Evolutionary conservation across 345 rosid genomes (phyloP), one percentile per base, ranked within the genome.

Genomic region (Tarenaya hassleriana): DNA sequence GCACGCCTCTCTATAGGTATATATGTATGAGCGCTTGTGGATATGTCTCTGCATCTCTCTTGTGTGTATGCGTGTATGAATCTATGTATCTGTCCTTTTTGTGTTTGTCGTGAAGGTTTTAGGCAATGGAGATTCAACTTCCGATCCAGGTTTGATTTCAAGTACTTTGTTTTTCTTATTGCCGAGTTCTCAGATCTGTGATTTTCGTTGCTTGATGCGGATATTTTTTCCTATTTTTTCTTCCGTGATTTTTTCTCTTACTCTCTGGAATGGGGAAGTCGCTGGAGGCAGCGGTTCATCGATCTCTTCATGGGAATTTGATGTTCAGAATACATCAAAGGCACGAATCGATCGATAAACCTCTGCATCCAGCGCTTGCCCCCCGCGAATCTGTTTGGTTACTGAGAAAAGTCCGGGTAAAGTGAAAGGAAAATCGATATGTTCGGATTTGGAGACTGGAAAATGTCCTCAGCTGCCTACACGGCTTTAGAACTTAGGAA

Each of bases 251-350:
- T 48, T 9, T 7, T 61, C 15, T 27, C 1, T 31, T 52, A 7
- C 16, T n/a, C 7, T 47, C 24, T 47, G 13, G 7, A 5, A 12
- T 43, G 35, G 50, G 56, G 73, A 72, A 68, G 75, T 77, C 89
- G 64, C 82, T 85, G 95, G 97, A 89, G 83, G 92, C 97, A 89
- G 97, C 87, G 89, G 97, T 89, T 89, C 83, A 89, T 89, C 95
- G 95, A 89, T 89, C 95, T 77, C 73, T 83, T 89, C 89, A 69
- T 89, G 89, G 52, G 24, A 55, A 42, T 50, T 66, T 62, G 64
- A 66, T 61, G 56, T 60, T 52, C 48, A 52, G 54, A 56, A 33
- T 20, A 42, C 51, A 38, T 53, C 0, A 34, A 67, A 66, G 63
- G 72, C 89, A 83, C 67, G 97, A 89, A 85, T 70, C 68, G 95